Evolutionary conservation across 2,329 filamentous ascomycete species (phyloP), one percentile per base, ranked within the genome.

Genomic region (Fusarium siculi): DNA sequence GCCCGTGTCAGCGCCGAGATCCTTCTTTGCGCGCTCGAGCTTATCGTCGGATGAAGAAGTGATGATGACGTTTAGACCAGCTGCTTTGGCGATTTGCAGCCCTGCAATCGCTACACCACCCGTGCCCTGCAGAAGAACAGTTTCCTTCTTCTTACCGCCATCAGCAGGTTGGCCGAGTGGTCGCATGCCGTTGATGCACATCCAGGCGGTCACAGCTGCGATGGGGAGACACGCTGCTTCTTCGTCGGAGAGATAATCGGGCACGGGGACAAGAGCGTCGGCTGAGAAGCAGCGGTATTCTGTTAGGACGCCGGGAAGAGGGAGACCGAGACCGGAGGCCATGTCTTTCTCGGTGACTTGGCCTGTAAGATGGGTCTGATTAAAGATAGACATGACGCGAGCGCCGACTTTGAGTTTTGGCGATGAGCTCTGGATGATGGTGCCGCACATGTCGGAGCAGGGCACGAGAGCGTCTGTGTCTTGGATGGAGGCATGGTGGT

Each of bases 401-500:
- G 92, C 88, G 65, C 91, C 91, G 21, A 83, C 80, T 60, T 85
- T 84, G 83, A 88, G 89, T 39, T 76, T 74, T 9, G 70, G 50
- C 10, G 82, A 81, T 15, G 84, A 82, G n/a, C 81, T 83, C 37
- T 69, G 58, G 5, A 88, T 82, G 50, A 93, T 83, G 14, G 85
- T 85, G 49, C 92, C 92, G 81, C 90, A 92, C 86, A 92, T 92
- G 80, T 94, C 92, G 28, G 90, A 92, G 80, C 89, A 91, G 4
- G 91, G 91, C 3, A 93, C 89, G 18, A 93, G 75, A 62, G 84
- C 66, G 59, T 81, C 59, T 58, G 79, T 70, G 42, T 79, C 72
- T 19, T 80, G 68, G 50, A 89, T 81, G 8, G 86, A 85, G 74
- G 87, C 86, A 82, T 93, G 90, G 80, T 93, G 90, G 77, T 85